Conservation (phyloP, 148 eudicot genomes). For the Heliosperma pusillum region DNA sequence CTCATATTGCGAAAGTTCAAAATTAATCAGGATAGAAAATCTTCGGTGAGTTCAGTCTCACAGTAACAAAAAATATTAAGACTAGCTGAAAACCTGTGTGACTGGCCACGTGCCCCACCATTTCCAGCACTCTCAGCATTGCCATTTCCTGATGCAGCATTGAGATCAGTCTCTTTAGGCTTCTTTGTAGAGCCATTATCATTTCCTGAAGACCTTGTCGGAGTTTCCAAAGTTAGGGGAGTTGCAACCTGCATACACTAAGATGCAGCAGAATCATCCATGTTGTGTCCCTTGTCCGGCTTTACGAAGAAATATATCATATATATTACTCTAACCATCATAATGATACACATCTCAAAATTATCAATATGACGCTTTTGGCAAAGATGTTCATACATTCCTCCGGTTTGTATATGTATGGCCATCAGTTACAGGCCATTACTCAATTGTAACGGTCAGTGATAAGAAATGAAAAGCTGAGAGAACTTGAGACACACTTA, state of each 20-base stretch:
- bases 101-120: constrained; percentile 30
- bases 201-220: constrained; percentile 34
- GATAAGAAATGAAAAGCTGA: not conserved
- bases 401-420: not conserved
- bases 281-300: constrained; percentile 1
- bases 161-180: constrained; percentile 37
- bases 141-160: constrained; percentile 31
- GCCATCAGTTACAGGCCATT: not conserved
- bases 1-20: too few species aligned
- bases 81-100: constrained; percentile 39
- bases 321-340: not conserved
- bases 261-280: constrained; percentile 26
- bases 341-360: not conserved
- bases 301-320: constrained; percentile 11
- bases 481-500: constrained; percentile 26
- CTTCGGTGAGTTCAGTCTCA: too few species aligned
- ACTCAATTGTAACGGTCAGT: not conserved
- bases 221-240: constrained; percentile 42
- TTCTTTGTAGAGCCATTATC: constrained; percentile 40
- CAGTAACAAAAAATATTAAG: not conserved
- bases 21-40: too few species aligned
- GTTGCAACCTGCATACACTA: constrained; percentile 42
- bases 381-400: not conserved
- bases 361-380: not conserved
- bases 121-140: constrained; percentile 38